phyloP scores from a whole-genome alignment of 2,329 filamentous ascomycete genomes.

The Colletotrichum tofieldiae region DNA sequence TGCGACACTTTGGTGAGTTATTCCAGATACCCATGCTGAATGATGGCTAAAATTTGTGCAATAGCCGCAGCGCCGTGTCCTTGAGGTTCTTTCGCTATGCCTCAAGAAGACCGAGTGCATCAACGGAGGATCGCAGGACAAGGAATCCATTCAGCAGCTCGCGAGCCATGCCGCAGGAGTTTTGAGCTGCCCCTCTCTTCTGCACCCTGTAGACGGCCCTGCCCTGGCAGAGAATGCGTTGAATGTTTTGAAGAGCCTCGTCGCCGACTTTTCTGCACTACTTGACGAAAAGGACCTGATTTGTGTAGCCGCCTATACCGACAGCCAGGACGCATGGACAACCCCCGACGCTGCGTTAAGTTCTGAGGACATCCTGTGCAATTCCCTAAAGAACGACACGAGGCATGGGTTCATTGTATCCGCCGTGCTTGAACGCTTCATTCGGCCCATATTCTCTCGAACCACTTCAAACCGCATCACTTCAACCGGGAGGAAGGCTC shows the following conservation, averaged over 20 bases:
- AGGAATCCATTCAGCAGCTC: slow-evolving; percentile 7
- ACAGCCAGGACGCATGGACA: slow-evolving; percentile 57
- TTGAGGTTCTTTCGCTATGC: slow-evolving; percentile 22
- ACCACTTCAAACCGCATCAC: slow-evolving; percentile 70
- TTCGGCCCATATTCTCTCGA: slow-evolving; percentile 78
- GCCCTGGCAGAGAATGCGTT: slow-evolving; percentile 9
- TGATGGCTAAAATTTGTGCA: not conserved
- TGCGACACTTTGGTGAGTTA: slow-evolving; percentile 13
- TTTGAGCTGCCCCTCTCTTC: not conserved
- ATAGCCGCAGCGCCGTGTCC: slow-evolving; percentile 6
- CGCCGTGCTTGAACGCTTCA: slow-evolving; percentile 73
- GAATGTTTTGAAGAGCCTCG: slow-evolving; percentile 13
- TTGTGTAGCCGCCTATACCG: slow-evolving; percentile 51
- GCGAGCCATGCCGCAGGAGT: slow-evolving; percentile 2
- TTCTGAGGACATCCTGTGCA: slow-evolving; percentile 53
- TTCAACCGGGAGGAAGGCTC: slow-evolving; percentile 68
- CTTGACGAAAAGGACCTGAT: slow-evolving; percentile 48
- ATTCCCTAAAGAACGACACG: slow-evolving; percentile 45
- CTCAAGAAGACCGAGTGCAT: slow-evolving; percentile 3
- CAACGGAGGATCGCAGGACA: slow-evolving; percentile 9
- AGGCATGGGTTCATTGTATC: slow-evolving; percentile 63
- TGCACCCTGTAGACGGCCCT: not conserved
- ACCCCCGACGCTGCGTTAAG: slow-evolving; percentile 49
- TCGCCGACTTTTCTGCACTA: not conserved
- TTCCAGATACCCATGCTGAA: not conserved